A percentile compares a stretch with the other conserved stretches of the same genome.
Evolutionary conservation across 164 flowering plant species (phyloP).

Genomic region (Brasenia schreberi): DNA sequence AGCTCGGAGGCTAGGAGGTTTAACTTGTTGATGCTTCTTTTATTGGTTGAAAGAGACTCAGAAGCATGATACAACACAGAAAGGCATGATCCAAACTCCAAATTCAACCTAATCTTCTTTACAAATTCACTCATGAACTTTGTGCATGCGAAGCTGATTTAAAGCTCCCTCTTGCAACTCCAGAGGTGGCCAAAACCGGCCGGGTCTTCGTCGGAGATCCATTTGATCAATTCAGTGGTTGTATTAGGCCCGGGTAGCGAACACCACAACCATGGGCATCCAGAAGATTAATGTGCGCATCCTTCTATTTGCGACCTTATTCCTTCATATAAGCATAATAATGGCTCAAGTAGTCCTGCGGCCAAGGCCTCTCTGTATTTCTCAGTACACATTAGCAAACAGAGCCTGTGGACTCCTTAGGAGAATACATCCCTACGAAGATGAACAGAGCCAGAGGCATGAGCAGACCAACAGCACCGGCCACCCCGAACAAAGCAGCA

Average conservation of each 20-base stretch:
- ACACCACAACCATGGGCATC: not conserved
- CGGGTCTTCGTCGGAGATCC: too few relatives aligned
- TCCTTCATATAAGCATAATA: not conserved
- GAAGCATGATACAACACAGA: not conserved
- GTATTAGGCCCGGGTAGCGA: not conserved
- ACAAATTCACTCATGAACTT: too few relatives aligned
- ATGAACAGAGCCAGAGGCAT: not conserved
- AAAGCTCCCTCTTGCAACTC: too few relatives aligned
- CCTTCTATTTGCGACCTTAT: not conserved
- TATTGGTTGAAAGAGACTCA: not conserved
- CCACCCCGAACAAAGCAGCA: too few relatives aligned
- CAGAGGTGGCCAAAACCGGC: not conserved
- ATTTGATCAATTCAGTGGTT: too few relatives aligned
- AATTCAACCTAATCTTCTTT: not conserved
- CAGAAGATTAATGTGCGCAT: not conserved
- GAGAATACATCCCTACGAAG: not conserved
- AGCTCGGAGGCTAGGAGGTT: too few relatives aligned
- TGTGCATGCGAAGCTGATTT: too few relatives aligned
- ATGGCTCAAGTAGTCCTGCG: not conserved
- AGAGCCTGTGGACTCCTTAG: not conserved
- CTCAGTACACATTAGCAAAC: constrained; percentile 1
- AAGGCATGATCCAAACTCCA: not conserved
- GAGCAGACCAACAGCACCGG: too few relatives aligned
- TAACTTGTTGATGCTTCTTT: too few relatives aligned
- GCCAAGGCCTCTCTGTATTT: not conserved